Evolutionary conservation across 345 rosid genomes (phyloP).

Genomic region (Angophora floribunda): DNA sequence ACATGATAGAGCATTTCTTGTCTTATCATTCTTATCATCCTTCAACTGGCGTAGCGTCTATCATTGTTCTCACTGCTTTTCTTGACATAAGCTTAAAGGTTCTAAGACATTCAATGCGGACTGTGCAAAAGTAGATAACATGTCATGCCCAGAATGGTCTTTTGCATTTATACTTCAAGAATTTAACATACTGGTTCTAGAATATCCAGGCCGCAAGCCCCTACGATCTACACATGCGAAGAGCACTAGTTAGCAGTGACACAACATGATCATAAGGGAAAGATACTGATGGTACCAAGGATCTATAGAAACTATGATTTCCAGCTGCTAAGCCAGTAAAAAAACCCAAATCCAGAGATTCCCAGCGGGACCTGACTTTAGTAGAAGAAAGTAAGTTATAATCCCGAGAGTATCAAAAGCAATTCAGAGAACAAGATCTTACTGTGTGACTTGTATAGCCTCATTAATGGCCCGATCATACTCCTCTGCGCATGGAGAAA

Average conservation of each 20-base stretch:
- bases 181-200: background rate
- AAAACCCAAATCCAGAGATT: background rate
- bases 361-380: background rate
- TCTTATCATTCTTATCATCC: background rate
- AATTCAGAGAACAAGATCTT: slow-evolving; percentile 16
- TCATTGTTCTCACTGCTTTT: background rate
- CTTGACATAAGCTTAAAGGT: background rate
- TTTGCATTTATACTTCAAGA: background rate
- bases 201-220: background rate
- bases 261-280: background rate
- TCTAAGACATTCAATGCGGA: background rate
- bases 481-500: slow-evolving; percentile 40
- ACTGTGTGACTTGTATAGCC: slow-evolving; percentile 54
- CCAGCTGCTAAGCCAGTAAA: background rate
- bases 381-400: background rate
- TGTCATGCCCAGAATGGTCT: background rate
- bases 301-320: background rate
- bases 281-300: background rate
- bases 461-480: slow-evolving; percentile 65
- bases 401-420: background rate
- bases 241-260: background rate
- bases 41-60: background rate
- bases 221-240: background rate
- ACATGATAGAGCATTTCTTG: background rate
- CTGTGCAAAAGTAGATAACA: background rate